These are phyloP conservation scores for Xylariaceae sp. DNA, from an alignment of 2,329 filamentous ascomycete genomes.

Conservation along the genomic window DNA sequence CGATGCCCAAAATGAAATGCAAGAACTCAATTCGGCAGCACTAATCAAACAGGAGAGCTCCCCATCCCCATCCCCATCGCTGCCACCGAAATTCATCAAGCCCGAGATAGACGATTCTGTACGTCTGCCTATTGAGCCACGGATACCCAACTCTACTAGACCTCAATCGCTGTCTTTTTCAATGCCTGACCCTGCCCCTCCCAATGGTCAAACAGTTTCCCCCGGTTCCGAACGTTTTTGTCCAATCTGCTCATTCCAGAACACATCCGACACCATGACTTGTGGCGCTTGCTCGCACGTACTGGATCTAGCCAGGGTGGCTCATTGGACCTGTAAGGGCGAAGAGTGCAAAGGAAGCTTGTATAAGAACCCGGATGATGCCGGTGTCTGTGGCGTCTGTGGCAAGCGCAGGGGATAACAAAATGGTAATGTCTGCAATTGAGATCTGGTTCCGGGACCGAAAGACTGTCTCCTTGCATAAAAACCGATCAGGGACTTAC, in stretches of 20 bases:
- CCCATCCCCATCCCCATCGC: too few species aligned
- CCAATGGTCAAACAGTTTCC: too few species aligned
- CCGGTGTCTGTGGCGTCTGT: slow-evolving; percentile 65
- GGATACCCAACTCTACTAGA: slow-evolving; percentile 7
- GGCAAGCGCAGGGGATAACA: slow-evolving; percentile 39
- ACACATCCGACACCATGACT: slow-evolving; percentile 47
- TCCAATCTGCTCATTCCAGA: slow-evolving; percentile 63
- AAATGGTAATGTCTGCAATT: too few species aligned
- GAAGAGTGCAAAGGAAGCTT: slow-evolving; percentile 46
- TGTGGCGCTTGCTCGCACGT: slow-evolving; percentile 70
- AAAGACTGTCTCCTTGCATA: too few species aligned
- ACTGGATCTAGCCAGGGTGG: slow-evolving; percentile 47
- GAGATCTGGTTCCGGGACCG: too few species aligned
- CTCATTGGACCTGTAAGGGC: slow-evolving; percentile 60
- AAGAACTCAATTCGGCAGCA: slow-evolving; percentile 51
- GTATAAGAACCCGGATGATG: slow-evolving; percentile 67
- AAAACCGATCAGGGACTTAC: too few species aligned
- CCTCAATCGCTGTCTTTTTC: slow-evolving; percentile 2
- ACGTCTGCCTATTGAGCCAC: slow-evolving; percentile 4
- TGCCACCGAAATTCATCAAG: slow-evolving; percentile 11
- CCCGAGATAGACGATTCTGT: slow-evolving; percentile 8
- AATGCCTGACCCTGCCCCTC: too few species aligned
- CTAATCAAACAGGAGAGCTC: slow-evolving; percentile 19
- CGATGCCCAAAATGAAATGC: slow-evolving; percentile 56
- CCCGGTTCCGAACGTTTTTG: slow-evolving; percentile 33